Conservation (phyloP, 1,139 yeast genomes). For the Blastobotrys arbuscula region DNA sequence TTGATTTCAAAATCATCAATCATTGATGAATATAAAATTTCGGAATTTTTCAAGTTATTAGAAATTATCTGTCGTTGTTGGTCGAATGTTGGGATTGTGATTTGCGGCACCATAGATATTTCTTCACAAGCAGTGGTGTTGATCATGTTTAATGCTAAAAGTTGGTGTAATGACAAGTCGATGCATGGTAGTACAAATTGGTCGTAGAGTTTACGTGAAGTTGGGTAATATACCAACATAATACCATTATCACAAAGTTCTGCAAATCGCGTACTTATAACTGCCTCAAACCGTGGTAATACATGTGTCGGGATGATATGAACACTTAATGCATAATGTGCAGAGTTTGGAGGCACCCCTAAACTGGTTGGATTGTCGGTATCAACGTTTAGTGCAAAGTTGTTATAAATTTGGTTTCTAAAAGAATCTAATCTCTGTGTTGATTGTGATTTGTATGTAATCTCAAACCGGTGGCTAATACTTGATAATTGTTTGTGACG, state of each 20-base stretch:
- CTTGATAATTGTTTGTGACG: slow-evolving; percentile 17
- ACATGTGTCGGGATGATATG: slow-evolving; percentile 27
- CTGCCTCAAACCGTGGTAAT: slow-evolving; percentile 21
- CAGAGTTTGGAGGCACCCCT: slow-evolving; percentile 25
- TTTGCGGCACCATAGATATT: slow-evolving; percentile 23
- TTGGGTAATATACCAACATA: slow-evolving; percentile 25
- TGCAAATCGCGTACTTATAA: slow-evolving; percentile 19
- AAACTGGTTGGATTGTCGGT: slow-evolving; percentile 11
- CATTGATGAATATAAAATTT: slow-evolving; percentile 17
- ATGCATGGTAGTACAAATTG: slow-evolving; percentile 24
- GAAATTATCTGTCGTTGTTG: slow-evolving; percentile 16
- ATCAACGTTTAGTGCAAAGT: slow-evolving; percentile 18
- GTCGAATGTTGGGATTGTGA: slow-evolving; percentile 18
- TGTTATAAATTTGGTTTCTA: slow-evolving; percentile 18
- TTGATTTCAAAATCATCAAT: slow-evolving; percentile 15
- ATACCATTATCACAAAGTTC: slow-evolving; percentile 27
- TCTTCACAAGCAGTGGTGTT: slow-evolving; percentile 27
- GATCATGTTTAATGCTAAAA: slow-evolving; percentile 27
- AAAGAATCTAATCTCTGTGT: slow-evolving; percentile 6
- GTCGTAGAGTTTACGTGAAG: slow-evolving; percentile 22
- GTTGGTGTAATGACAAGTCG: slow-evolving; percentile 25
- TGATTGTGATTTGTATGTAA: background rate
- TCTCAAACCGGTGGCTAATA: slow-evolving; percentile 10
- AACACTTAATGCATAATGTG: slow-evolving; percentile 23
- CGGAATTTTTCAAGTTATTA: slow-evolving; percentile 16